These are phyloP conservation scores for Glutinoglossum americanum DNA, from an alignment of 495 filamentous ascomycete genomes.

Conservation along the genomic window DNA sequence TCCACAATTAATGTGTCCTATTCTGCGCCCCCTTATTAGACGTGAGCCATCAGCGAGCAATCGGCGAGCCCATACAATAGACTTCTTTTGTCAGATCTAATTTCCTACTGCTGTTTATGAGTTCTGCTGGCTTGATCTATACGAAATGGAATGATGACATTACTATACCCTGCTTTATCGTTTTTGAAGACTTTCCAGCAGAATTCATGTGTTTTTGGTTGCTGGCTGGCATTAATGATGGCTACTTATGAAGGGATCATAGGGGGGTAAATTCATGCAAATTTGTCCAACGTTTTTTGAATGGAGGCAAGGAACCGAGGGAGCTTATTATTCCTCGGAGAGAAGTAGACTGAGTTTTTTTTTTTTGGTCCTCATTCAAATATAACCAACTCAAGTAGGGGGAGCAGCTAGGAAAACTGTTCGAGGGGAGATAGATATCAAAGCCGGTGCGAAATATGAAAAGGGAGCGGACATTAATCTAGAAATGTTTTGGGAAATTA, in stretches of 20 bases:
- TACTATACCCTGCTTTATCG: neutral
- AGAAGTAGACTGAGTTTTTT: too few relatives aligned
- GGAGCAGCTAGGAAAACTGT: too few relatives aligned
- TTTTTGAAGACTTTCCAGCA: neutral
- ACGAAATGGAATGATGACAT: conserved; percentile 2
- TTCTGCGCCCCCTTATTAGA: neutral
- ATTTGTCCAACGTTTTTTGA: too few relatives aligned
- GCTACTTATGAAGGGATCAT: neutral
- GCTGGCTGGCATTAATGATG: neutral
- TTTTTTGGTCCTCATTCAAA: too few relatives aligned
- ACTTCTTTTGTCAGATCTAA: neutral
- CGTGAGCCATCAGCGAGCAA: neutral
- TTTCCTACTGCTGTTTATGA: neutral
- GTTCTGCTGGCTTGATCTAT: neutral
- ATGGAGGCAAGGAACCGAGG: too few relatives aligned
- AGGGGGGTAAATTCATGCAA: neutral
- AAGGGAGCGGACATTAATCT: too few relatives aligned
- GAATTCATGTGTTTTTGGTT: neutral
- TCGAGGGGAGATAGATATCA: too few relatives aligned
- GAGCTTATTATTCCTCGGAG: too few relatives aligned
- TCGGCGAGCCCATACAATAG: neutral
- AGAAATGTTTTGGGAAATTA: too few relatives aligned
- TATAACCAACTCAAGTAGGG: too few relatives aligned
- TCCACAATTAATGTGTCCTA: neutral
- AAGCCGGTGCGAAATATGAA: too few relatives aligned